Evolutionary conservation across 2,329 filamentous ascomycete genomes (phyloP).

Genomic region (Aspergillus pseudonomiae): DNA sequence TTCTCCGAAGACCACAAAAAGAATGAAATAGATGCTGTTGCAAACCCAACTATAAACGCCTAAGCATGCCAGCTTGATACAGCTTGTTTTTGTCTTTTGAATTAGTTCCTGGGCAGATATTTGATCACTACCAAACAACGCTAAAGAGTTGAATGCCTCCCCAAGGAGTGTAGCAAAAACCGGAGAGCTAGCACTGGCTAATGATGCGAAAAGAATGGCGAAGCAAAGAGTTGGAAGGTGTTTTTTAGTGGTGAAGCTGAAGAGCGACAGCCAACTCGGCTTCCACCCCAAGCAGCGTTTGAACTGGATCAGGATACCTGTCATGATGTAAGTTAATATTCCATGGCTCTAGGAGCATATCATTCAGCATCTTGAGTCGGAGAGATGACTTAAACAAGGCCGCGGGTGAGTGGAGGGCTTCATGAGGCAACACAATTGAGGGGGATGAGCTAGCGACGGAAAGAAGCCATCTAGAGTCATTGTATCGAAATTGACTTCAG

Average conservation of each 20-base stretch:
- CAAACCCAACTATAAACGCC: constrained; percentile 68
- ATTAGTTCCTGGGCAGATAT: constrained; percentile 57
- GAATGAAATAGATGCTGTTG: constrained; percentile 66
- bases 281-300: constrained; percentile 8
- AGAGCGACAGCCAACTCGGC: constrained; percentile 60
- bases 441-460: not conserved
- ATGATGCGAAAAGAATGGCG: constrained; percentile 60
- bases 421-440: not conserved
- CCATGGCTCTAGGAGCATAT: not conserved
- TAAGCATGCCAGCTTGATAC: constrained; percentile 64
- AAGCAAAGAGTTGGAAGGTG: constrained; percentile 60
- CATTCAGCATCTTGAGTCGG: not conserved
- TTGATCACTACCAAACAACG: constrained; percentile 63
- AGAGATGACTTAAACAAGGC: not conserved
- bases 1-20: constrained; percentile 81
- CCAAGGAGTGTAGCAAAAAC: constrained; percentile 72
- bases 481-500: not conserved
- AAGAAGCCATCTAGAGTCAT: not conserved
- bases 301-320: not conserved
- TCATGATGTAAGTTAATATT: constrained; percentile 5
- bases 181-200: constrained; percentile 66
- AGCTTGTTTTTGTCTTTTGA: constrained; percentile 60
- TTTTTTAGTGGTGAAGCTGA: constrained; percentile 68
- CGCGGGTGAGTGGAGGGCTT: not conserved
- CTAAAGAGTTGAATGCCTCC: constrained; percentile 71